Conservation (phyloP, 2,329 filamentous ascomycete species). For the Diaporthe amygdali region DNA sequence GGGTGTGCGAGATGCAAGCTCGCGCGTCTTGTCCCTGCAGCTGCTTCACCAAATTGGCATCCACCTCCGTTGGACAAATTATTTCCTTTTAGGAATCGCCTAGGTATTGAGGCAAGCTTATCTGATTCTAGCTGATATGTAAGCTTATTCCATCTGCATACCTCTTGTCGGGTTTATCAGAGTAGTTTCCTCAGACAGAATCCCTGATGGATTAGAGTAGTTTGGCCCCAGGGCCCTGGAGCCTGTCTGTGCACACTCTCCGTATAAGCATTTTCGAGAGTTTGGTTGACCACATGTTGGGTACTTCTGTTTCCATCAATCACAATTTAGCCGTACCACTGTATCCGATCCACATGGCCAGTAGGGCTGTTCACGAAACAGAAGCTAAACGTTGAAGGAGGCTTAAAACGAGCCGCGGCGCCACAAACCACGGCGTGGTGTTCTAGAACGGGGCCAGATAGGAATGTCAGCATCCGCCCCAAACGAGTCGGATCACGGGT, state of each 20-base stretch:
- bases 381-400: neutral
- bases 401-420: constrained; percentile 16
- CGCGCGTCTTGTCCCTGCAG: neutral
- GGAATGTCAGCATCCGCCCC: constrained; percentile 20
- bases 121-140: neutral
- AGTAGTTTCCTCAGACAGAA: neutral
- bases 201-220: neutral
- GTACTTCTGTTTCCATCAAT: constrained; percentile 1
- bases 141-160: neutral
- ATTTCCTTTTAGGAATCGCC: neutral
- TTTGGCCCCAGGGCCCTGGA: too few relatives aligned
- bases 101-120: neutral
- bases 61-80: neutral
- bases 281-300: neutral
- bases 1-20: neutral
- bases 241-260: neutral
- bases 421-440: neutral
- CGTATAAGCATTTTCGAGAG: neutral
- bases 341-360: neutral
- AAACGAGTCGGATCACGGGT: neutral
- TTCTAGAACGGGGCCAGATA: constrained; percentile 15
- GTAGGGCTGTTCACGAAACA: constrained; percentile 13
- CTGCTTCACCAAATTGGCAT: neutral
- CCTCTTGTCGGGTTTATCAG: neutral
- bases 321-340: neutral